A percentile compares a stretch with the other conserved stretches of the same genome.
These are phyloP conservation scores for Aspergillus ustus DNA, from an alignment of 2,329 filamentous ascomycete genomes.

Conservation along the genomic window DNA sequence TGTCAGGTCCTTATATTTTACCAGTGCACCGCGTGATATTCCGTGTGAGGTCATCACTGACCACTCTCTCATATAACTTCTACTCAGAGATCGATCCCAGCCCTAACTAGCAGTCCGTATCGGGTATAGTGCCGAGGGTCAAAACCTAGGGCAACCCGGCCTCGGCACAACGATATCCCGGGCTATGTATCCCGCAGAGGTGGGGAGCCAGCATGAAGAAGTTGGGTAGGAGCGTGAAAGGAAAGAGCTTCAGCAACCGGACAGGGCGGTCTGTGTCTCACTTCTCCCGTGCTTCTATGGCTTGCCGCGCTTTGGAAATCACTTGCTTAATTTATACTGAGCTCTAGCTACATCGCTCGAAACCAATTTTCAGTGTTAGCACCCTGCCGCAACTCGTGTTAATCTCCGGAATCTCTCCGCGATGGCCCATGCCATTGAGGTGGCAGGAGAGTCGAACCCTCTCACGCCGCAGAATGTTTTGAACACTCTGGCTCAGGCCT, in stretches of 20 bases:
- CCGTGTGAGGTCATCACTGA: background rate
- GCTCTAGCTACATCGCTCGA: slow-evolving; percentile 7
- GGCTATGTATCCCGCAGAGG: slow-evolving; percentile 28
- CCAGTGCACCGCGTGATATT: background rate
- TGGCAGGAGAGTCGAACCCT: slow-evolving; percentile 79
- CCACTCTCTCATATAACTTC: background rate
- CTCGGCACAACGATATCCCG: slow-evolving; percentile 26
- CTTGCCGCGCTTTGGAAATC: slow-evolving; percentile 1
- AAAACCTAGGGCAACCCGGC: slow-evolving; percentile 33
- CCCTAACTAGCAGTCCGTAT: slow-evolving; percentile 29
- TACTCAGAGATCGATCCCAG: slow-evolving; percentile 14
- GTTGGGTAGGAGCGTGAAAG: background rate
- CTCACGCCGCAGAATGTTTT: slow-evolving; percentile 67
- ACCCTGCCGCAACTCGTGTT: slow-evolving; percentile 8
- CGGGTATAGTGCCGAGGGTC: slow-evolving; percentile 29
- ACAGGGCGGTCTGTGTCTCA: slow-evolving; percentile 2
- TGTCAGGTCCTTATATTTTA: background rate
- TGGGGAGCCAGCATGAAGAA: slow-evolving; percentile 23
- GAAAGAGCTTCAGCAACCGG: background rate
- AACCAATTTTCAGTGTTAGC: slow-evolving; percentile 13
- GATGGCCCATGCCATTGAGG: slow-evolving; percentile 77
- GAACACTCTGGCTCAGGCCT: slow-evolving; percentile 66
- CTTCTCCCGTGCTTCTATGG: slow-evolving; percentile 8
- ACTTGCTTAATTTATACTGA: slow-evolving; percentile 9
- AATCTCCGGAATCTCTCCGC: slow-evolving; percentile 22